Conservation (phyloP, 306 rosid genomes). For the Cajanus cajan region DNA sequence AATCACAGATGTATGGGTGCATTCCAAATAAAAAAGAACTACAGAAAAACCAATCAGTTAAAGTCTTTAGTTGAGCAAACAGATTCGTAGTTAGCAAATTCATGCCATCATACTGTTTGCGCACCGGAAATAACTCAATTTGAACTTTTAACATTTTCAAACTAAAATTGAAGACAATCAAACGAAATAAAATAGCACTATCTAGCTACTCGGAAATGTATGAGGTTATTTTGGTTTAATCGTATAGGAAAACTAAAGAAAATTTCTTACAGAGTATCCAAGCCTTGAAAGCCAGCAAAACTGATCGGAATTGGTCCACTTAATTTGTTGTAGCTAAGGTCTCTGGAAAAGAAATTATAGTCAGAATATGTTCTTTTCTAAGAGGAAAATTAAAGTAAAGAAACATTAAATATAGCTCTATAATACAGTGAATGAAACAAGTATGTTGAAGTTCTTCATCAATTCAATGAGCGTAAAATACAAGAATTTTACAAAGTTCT, state of each 20-base stretch:
- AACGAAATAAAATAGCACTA: background rate
- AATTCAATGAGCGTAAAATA: background rate
- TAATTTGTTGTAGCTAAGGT: background rate
- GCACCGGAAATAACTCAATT: background rate
- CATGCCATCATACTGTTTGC: background rate
- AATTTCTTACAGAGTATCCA: conserved; percentile 47
- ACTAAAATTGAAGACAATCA: background rate
- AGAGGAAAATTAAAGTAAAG: background rate
- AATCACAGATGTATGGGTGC: background rate
- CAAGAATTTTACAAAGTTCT: background rate
- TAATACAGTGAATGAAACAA: background rate
- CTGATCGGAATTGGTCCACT: background rate
- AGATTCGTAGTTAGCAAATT: background rate
- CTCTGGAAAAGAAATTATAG: background rate
- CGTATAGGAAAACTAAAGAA: background rate
- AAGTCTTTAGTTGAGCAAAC: background rate
- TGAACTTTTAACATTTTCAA: background rate
- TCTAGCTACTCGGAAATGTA: background rate
- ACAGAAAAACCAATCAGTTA: background rate
- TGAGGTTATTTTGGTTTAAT: background rate
- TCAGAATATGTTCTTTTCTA: background rate
- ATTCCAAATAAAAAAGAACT: background rate
- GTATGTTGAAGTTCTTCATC: background rate
- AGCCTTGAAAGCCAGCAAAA: background rate
- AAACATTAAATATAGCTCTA: background rate